A percentile compares a stretch with the other conserved stretches of the same genome.
Evolutionary conservation across 2,329 filamentous ascomycete species (phyloP).

Genomic region (Oidium heveae): DNA sequence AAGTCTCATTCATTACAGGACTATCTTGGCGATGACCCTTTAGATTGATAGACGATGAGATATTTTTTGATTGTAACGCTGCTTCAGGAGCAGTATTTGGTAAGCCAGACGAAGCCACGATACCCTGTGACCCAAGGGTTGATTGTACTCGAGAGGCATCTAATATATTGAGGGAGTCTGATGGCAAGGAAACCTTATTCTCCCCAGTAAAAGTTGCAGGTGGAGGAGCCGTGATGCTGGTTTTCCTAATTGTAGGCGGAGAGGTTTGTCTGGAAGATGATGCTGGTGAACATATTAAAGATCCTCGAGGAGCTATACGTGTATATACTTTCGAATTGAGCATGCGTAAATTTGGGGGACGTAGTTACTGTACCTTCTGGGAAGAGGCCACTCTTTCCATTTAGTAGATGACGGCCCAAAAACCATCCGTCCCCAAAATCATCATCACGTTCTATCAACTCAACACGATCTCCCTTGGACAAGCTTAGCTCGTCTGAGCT

Average conservation of each 20-base stretch:
- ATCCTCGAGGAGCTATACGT: slow-evolving; percentile 13
- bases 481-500: slow-evolving; percentile 84
- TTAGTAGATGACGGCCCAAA: slow-evolving; percentile 47
- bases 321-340: slow-evolving; percentile 13
- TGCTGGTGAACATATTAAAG: slow-evolving; percentile 11
- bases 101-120: neutral
- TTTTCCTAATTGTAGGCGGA: neutral
- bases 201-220: neutral
- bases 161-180: neutral
- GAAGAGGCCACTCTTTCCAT: slow-evolving; percentile 53
- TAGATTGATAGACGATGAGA: slow-evolving; percentile 22
- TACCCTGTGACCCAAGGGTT: neutral
- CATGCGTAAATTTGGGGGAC: neutral
- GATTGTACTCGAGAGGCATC: neutral
- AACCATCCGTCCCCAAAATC: slow-evolving; percentile 82
- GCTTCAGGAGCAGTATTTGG: slow-evolving; percentile 5
- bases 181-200: neutral
- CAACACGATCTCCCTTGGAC: slow-evolving; percentile 59
- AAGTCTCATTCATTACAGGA: slow-evolving; percentile 75
- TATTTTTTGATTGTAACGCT: slow-evolving; percentile 17
- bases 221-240: neutral
- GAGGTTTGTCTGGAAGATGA: slow-evolving; percentile 5
- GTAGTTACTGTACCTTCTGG: slow-evolving; percentile 36
- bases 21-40: slow-evolving; percentile 27
- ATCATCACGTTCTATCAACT: slow-evolving; percentile 64